Evolutionary conservation across 805 yeast species (phyloP).

Genomic region (Candida sanyiensis): DNA sequence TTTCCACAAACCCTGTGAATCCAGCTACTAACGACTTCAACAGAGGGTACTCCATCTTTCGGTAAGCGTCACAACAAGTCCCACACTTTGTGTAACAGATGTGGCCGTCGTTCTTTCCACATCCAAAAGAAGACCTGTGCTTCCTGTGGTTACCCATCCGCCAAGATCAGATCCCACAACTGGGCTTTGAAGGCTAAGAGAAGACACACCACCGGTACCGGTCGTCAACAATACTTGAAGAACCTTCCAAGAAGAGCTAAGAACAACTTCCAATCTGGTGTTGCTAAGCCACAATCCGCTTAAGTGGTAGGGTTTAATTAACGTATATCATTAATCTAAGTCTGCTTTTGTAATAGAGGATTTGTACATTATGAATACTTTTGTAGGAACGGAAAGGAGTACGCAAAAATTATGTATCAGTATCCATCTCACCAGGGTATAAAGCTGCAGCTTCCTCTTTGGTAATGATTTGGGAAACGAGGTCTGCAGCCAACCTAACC

Average conservation of each 20-base stretch:
- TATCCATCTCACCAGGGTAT: conserved; percentile 36
- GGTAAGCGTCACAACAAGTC: conserved; percentile 99
- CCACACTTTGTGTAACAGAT: conserved; percentile 98
- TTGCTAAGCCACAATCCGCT: conserved; percentile 60
- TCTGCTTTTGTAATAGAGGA: conserved; percentile 2
- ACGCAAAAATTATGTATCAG: not conserved
- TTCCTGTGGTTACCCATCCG: conserved; percentile 99
- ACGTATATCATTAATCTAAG: conserved; percentile 11
- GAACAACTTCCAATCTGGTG: conserved; percentile 96
- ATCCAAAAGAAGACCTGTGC: conserved; percentile 98
- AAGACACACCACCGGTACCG: conserved; percentile 99
- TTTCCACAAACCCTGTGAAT: not conserved
- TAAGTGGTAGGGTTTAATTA: conserved; percentile 10
- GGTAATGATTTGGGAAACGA: conserved; percentile 61
- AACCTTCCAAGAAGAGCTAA: conserved; percentile 96
- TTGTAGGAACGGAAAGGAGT: not conserved
- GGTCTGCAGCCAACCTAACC: conserved; percentile 63
- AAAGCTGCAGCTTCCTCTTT: conserved; percentile 77
- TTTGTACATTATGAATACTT: not conserved
- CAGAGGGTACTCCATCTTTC: conserved; percentile 99
- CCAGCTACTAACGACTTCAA: conserved; percentile 31
- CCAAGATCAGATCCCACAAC: conserved; percentile 97
- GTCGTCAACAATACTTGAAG: conserved; percentile 98
- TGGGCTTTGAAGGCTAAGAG: conserved; percentile 99
- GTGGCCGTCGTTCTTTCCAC: conserved; percentile 99